Conservation (phyloP, 179 eudicot genomes). For the Silene coronaria region DNA sequence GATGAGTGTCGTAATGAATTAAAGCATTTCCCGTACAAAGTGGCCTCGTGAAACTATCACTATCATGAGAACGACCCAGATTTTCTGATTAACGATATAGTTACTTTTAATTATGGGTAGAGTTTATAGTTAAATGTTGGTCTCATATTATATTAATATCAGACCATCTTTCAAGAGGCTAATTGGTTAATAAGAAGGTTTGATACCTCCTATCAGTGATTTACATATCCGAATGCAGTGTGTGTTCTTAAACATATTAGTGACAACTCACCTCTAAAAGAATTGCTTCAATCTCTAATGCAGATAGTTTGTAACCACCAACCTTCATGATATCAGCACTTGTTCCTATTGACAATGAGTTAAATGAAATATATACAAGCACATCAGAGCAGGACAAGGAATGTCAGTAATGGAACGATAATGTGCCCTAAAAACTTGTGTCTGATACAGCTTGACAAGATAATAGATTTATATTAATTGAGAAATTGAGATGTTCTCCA, state of each 20-base stretch:
- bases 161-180: no score
- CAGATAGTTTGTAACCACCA: slow-evolving; percentile 96
- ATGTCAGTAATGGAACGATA: neutral
- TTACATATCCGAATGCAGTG: neutral
- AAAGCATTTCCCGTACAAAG: neutral
- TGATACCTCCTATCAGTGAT: neutral
- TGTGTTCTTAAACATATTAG: neutral
- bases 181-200: neutral
- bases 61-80: no score
- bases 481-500: neutral
- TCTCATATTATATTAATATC: no score
- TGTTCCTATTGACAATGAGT: slow-evolving; percentile 40
- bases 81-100: no score
- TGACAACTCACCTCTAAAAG: slow-evolving; percentile 63
- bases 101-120: no score
- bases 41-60: no score
- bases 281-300: slow-evolving; percentile 91
- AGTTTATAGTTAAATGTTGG: no score
- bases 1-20: neutral
- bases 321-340: slow-evolving; percentile 99
- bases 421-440: neutral
- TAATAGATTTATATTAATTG: neutral
- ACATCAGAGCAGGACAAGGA: neutral
- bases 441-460: neutral
- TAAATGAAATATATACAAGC: neutral